Evolutionary conservation across 805 yeast species (phyloP).

Genomic region (Ogataea paradorogensis): DNA sequence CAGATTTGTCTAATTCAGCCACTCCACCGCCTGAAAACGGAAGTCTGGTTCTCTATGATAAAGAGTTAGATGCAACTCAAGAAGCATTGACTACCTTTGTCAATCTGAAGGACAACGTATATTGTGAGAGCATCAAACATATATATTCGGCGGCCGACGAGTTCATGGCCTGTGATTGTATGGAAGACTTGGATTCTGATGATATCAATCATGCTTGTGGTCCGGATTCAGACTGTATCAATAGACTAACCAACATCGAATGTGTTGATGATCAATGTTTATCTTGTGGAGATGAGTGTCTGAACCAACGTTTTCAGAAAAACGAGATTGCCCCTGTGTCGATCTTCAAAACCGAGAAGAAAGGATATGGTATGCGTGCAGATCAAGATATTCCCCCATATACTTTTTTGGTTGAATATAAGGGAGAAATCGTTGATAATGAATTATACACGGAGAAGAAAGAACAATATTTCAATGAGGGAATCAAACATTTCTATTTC

Average conservation of each 20-base stretch:
- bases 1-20: constrained; percentile 15
- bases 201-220: constrained; percentile 70
- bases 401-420: constrained; percentile 84
- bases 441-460: constrained; percentile 68
- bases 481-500: constrained; percentile 81
- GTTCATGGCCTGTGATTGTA: constrained; percentile 89
- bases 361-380: constrained; percentile 90
- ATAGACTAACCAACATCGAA: constrained; percentile 87
- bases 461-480: constrained; percentile 65
- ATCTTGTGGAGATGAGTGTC: constrained; percentile 73
- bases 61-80: constrained; percentile 55
- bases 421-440: constrained; percentile 91
- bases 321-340: constrained; percentile 71
- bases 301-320: constrained; percentile 84
- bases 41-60: constrained; percentile 29
- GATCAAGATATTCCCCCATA: constrained; percentile 52
- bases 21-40: constrained; percentile 20
- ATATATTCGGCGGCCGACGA: constrained; percentile 65
- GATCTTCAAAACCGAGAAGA: constrained; percentile 76
- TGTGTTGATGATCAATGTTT: constrained; percentile 68
- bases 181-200: constrained; percentile 40
- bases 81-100: constrained; percentile 66
- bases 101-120: constrained; percentile 56
- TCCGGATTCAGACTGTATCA: constrained; percentile 85
- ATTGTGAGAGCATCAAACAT: constrained; percentile 61